A percentile compares a stretch with the other conserved stretches of the same genome.
These are phyloP conservation scores for Phytophthora sp. DNA, from an alignment of 352 stramenopile genomes.

Conservation along the genomic window DNA sequence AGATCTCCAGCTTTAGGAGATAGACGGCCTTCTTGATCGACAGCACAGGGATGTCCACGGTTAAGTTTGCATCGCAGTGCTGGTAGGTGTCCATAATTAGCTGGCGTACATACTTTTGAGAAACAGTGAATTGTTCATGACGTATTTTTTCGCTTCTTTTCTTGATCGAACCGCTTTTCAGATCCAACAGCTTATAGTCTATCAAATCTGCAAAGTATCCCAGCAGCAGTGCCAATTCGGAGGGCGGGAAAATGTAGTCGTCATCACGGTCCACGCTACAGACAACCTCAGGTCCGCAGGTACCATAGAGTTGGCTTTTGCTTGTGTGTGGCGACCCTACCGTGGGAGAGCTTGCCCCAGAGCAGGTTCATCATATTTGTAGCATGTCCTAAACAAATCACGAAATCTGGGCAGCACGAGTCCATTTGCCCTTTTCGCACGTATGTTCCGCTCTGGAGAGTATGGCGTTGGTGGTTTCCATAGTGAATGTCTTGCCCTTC, in stretches of 20 bases:
- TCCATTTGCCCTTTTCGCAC: conserved; percentile 16
- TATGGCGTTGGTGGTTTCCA: conserved; percentile 23
- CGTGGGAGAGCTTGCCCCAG: conserved; percentile 20
- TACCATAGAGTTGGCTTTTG: conserved; percentile 20
- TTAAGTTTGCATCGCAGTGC: conserved; percentile 1
- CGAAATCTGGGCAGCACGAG: conserved; percentile 7
- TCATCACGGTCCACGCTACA: conserved; percentile 7
- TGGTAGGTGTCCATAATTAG: conserved; percentile 11
- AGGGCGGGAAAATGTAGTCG: no score
- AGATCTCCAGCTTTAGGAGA: neutral
- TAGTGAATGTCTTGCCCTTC: conserved; percentile 3
- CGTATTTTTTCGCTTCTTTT: conserved; percentile 16
- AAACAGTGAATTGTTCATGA: conserved; percentile 10
- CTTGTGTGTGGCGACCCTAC: conserved; percentile 22
- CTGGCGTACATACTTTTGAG: neutral
- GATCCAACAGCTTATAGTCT: conserved; percentile 23
- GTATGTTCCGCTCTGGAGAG: conserved; percentile 26
- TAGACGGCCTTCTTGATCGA: neutral
- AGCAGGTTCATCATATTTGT: conserved; percentile 14
- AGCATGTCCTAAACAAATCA: conserved; percentile 16
- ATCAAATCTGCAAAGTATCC: conserved; percentile 12
- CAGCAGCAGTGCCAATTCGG: neutral
- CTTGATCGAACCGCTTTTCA: conserved; percentile 9
- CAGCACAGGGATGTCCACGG: conserved; percentile 2
- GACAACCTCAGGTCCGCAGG: conserved; percentile 20